phyloP scores from a whole-genome alignment of 345 rosid species.

The Eucalyptus globulus region DNA sequence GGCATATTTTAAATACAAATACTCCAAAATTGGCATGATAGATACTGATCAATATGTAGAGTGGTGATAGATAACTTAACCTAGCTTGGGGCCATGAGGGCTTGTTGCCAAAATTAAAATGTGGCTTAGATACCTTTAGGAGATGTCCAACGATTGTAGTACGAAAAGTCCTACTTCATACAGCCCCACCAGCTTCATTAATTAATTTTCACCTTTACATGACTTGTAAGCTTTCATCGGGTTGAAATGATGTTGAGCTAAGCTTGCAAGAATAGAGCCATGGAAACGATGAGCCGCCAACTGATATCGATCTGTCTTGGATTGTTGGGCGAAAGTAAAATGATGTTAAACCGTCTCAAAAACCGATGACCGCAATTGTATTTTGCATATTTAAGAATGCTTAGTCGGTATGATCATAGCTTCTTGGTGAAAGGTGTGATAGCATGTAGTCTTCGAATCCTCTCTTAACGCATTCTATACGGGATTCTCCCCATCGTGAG shows the following conservation, averaged over 20 bases:
- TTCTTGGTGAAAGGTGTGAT: background rate
- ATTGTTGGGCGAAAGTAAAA: background rate
- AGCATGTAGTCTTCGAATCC: background rate
- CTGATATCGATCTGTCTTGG: background rate
- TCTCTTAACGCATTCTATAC: background rate
- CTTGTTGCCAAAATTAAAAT: background rate
- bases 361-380: background rate
- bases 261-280: background rate
- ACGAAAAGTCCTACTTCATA: background rate
- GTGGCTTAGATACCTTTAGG: background rate
- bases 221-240: background rate
- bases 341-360: background rate
- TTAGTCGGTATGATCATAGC: background rate
- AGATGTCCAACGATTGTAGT: background rate
- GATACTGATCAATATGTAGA: background rate
- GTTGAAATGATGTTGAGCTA: background rate
- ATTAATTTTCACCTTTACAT: background rate
- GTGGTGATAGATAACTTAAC: background rate
- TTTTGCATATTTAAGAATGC: background rate
- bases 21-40: background rate
- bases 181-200: background rate
- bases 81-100: background rate
- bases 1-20: background rate
- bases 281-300: background rate
- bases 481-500: background rate